These are phyloP conservation scores for Rosa multiflora DNA, from an alignment of 306 rosid genomes.

Conservation along the genomic window DNA sequence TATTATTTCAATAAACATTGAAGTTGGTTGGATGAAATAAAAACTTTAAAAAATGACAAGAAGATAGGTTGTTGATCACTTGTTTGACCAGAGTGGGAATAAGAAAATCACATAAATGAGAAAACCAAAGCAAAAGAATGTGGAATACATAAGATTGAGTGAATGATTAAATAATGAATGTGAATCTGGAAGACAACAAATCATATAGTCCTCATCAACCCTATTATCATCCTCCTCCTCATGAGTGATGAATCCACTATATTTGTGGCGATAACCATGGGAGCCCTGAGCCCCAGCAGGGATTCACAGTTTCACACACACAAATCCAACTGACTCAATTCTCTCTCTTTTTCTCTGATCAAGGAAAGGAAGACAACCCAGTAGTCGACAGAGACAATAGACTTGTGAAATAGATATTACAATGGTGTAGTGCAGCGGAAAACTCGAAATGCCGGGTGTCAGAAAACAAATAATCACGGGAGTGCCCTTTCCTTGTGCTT, in stretches of 20 bases:
- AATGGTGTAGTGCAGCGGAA: slow-evolving; percentile 2
- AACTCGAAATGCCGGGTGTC: slow-evolving; percentile 11
- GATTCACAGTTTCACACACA: not conserved
- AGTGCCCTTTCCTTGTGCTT: not conserved
- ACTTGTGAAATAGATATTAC: not conserved
- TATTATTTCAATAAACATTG: not conserved
- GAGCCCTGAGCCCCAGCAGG: not conserved
- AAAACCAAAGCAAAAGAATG: slow-evolving; percentile 4
- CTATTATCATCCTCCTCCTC: not conserved
- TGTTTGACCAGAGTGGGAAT: not conserved
- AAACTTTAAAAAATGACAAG: not conserved
- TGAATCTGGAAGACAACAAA: not conserved
- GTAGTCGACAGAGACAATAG: not conserved
- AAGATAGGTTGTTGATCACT: not conserved
- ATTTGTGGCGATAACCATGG: slow-evolving; percentile 5
- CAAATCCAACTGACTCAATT: not conserved
- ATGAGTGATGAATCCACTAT: not conserved
- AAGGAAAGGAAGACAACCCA: not conserved
- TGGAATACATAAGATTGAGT: slow-evolving; percentile 1
- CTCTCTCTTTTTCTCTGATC: slow-evolving; percentile 6
- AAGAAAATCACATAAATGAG: slow-evolving; percentile 2
- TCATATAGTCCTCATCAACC: not conserved
- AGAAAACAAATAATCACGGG: not conserved
- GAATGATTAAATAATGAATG: slow-evolving; percentile 12
- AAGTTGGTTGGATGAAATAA: not conserved